A percentile compares a stretch with the other conserved stretches of the same genome.
phyloP scores from a whole-genome alignment of 2,329 filamentous ascomycete genomes.

The Fusarium clavum region DNA sequence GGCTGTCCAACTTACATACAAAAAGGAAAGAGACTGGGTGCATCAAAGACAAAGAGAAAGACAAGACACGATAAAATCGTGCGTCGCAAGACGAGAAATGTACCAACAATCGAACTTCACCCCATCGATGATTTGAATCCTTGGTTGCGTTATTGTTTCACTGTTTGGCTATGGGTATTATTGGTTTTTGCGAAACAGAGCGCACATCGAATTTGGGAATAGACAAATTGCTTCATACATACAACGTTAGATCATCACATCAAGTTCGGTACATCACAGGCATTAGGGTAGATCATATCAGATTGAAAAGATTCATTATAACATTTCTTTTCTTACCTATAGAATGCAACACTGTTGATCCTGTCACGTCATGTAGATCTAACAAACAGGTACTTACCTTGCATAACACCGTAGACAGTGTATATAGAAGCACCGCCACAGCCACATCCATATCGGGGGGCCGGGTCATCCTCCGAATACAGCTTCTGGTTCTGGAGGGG shows the following conservation, averaged over 20 bases:
- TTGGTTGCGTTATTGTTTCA: neutral
- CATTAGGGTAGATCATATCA: neutral
- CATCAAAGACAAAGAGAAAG: neutral
- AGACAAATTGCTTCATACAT: neutral
- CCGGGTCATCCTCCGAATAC: neutral
- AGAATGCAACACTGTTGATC: neutral
- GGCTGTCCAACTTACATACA: neutral
- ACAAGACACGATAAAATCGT: neutral
- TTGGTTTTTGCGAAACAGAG: neutral
- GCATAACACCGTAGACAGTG: neutral
- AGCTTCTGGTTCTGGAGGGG: neutral
- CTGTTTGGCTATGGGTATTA: neutral
- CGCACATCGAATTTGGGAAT: neutral
- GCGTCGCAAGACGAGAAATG: constrained; percentile 14
- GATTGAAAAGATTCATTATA: neutral
- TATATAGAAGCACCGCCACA: neutral
- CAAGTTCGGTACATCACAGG: neutral
- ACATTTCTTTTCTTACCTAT: neutral
- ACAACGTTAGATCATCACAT: neutral
- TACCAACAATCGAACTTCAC: neutral
- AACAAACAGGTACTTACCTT: neutral
- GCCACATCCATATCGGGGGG: neutral
- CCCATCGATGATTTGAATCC: neutral
- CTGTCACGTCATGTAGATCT: neutral
- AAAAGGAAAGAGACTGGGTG: neutral